A percentile compares a stretch with the other conserved stretches of the same genome.
Evolutionary conservation across 2,329 filamentous ascomycete genomes (phyloP).

Genomic region (Diaporthe sp.): DNA sequence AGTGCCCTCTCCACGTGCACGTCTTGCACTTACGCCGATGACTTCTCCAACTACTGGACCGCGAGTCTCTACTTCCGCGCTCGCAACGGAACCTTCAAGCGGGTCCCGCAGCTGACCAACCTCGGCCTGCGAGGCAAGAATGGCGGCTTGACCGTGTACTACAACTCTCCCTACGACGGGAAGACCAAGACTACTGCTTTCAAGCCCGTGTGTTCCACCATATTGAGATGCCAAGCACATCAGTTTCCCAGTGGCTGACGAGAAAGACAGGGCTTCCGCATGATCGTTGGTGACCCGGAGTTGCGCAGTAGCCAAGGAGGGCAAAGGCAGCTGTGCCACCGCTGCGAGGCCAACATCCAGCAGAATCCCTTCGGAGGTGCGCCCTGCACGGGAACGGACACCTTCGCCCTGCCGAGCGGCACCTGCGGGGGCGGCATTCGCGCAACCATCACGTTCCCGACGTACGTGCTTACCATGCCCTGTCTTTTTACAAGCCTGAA

Average conservation of each 20-base stretch:
- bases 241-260: background rate
- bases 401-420: slow-evolving; percentile 41
- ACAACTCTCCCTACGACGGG: slow-evolving; percentile 50
- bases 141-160: slow-evolving; percentile 58
- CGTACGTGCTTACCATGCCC: background rate
- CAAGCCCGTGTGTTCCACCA: slow-evolving; percentile 47
- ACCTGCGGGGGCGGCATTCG: slow-evolving; percentile 45
- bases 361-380: slow-evolving; percentile 40
- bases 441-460: slow-evolving; percentile 44
- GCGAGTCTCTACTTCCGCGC: slow-evolving; percentile 35
- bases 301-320: slow-evolving; percentile 33
- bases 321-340: slow-evolving; percentile 45
- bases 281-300: slow-evolving; percentile 57
- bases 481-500: background rate
- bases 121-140: slow-evolving; percentile 43
- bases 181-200: slow-evolving; percentile 55
- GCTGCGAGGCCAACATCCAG: slow-evolving; percentile 46
- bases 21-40: slow-evolving; percentile 29
- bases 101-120: slow-evolving; percentile 48
- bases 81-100: slow-evolving; percentile 43
- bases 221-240: background rate
- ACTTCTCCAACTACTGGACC: slow-evolving; percentile 34
- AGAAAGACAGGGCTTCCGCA: slow-evolving; percentile 55
- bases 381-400: slow-evolving; percentile 38
- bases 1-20: slow-evolving; percentile 36